A percentile compares a stretch with the other conserved stretches of the same genome.
phyloP scores from a whole-genome alignment of 2,329 filamentous ascomycete species.

The Pseudogymnoascus sp. region DNA sequence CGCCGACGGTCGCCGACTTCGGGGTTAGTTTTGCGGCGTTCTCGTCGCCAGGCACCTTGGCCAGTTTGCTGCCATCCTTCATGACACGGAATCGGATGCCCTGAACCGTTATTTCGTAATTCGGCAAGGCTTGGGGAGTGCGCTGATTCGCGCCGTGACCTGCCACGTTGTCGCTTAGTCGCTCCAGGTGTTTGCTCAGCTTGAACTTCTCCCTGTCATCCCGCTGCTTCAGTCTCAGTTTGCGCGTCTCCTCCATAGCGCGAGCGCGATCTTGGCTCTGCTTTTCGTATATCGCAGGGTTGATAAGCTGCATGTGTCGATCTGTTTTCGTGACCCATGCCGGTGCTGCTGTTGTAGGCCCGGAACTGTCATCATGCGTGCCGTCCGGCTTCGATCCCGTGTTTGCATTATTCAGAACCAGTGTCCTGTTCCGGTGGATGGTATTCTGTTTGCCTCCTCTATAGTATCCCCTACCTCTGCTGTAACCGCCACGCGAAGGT shows the following conservation, averaged over 20 bases:
- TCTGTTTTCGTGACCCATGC: conserved; percentile 66
- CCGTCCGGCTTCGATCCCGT: conserved; percentile 23
- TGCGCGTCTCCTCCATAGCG: conserved; percentile 62
- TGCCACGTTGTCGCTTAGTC: conserved; percentile 23
- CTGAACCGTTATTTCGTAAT: conserved; percentile 58
- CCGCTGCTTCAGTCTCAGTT: conserved; percentile 45
- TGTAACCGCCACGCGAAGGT: conserved; percentile 20
- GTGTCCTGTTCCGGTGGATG: conserved; percentile 47
- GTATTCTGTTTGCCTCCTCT: conserved; percentile 32
- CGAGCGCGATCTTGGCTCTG: conserved; percentile 59
- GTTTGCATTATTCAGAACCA: conserved; percentile 50
- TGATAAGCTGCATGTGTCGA: conserved; percentile 76
- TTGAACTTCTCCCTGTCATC: conserved; percentile 52
- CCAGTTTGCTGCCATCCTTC: conserved; percentile 73
- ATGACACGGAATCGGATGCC: conserved; percentile 66
- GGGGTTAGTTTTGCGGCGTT: conserved; percentile 61
- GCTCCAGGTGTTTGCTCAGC: conserved; percentile 40
- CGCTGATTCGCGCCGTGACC: conserved; percentile 11
- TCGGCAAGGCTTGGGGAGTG: conserved; percentile 30
- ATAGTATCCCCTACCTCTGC: conserved; percentile 22
- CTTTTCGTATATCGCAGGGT: conserved; percentile 68
- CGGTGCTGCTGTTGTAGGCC: conserved; percentile 21
- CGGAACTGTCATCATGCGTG: conserved; percentile 29
- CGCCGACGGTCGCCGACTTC: conserved; percentile 62
- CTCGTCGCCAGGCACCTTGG: conserved; percentile 62